phyloP scores from a whole-genome alignment of 257 asterid genomes.

The Catharanthus roseus region DNA sequence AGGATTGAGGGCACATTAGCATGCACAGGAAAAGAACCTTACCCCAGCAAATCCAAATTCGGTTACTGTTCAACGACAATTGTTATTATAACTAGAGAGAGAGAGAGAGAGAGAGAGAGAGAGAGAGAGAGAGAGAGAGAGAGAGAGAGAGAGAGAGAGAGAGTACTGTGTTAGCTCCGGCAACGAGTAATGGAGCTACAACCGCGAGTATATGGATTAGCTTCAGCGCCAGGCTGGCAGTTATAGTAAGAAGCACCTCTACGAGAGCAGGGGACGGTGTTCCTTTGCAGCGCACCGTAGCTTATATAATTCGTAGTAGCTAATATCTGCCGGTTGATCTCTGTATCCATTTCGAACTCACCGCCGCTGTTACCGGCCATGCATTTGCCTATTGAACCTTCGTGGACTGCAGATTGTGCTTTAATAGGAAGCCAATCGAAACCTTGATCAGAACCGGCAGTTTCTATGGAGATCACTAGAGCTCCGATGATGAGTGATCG shows the following conservation, averaged over 20 bases:
- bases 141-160: neutral
- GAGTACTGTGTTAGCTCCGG: conserved; percentile 55
- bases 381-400: conserved; percentile 61
- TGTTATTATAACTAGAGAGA: neutral
- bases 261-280: conserved; percentile 65
- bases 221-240: conserved; percentile 71
- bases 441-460: conserved; percentile 2
- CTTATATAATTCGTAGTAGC: conserved; percentile 65
- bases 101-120: too few relatives aligned
- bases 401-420: conserved; percentile 17
- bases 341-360: conserved; percentile 62
- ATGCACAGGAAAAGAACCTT: too few relatives aligned
- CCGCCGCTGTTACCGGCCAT: conserved; percentile 35
- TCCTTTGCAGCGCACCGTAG: conserved; percentile 83
- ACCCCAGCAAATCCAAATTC: too few relatives aligned
- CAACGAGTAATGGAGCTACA: conserved; percentile 77
- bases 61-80: neutral
- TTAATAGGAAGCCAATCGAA: conserved; percentile 15
- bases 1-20: too few relatives aligned
- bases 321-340: conserved; percentile 57
- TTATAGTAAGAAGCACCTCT: conserved; percentile 89
- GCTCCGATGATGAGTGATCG: conserved; percentile 3
- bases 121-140: too few relatives aligned
- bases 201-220: conserved; percentile 71
- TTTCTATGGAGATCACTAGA: conserved; percentile 10